Evolutionary conservation across 148 eudicot genomes (phyloP).

Genomic region (Silene conica): DNA sequence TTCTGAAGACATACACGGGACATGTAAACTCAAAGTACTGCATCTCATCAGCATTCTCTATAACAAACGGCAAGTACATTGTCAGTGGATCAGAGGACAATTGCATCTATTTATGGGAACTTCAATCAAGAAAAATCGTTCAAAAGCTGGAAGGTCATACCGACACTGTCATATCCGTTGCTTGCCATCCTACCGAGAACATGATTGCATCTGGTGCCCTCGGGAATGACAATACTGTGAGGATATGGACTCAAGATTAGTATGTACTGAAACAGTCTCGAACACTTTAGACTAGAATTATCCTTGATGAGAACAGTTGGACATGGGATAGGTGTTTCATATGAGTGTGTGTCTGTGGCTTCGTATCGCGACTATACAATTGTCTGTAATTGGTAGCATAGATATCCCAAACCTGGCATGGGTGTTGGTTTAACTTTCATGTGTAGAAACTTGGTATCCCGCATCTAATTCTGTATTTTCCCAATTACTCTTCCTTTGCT

Average conservation of each 20-base stretch:
- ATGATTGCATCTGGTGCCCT: conserved; percentile 92
- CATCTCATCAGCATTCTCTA: conserved; percentile 74
- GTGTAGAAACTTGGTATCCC: conserved; percentile 2
- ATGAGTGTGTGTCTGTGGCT: background rate
- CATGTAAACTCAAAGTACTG: conserved; percentile 85
- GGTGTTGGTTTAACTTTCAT: background rate
- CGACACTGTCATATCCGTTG: conserved; percentile 72
- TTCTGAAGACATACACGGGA: conserved; percentile 84
- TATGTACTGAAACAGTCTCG: background rate
- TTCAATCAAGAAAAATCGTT: conserved; percentile 75
- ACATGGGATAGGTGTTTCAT: background rate
- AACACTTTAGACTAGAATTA: background rate
- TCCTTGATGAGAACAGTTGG: background rate
- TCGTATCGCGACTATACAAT: background rate
- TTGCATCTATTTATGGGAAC: conserved; percentile 85
- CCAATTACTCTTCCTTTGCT: background rate
- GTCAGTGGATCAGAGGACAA: conserved; percentile 96
- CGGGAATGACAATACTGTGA: conserved; percentile 73
- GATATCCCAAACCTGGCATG: conserved; percentile 4
- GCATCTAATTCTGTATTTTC: background rate
- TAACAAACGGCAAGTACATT: conserved; percentile 84
- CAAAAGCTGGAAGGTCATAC: conserved; percentile 96
- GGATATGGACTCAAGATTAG: conserved; percentile 70
- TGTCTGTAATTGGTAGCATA: conserved; percentile 25
- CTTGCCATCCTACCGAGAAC: conserved; percentile 82